These are phyloP conservation scores for Auriculariales sp. DNA, from an alignment of 768 basidiomycete species.

Conservation along the genomic window DNA sequence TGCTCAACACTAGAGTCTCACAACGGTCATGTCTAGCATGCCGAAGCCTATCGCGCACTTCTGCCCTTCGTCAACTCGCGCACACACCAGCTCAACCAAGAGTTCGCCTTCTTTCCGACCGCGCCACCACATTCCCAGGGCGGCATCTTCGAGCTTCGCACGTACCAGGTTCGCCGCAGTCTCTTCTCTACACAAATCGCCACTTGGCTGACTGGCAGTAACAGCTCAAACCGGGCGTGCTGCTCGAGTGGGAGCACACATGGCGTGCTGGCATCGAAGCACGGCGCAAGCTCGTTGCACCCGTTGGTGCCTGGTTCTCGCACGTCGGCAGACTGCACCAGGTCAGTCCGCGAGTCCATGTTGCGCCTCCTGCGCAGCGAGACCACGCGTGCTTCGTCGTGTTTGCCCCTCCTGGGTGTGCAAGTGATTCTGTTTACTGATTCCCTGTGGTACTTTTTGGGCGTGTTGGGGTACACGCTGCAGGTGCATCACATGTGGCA, in stretches of 20 bases:
- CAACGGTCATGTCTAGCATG: conserved; percentile 35
- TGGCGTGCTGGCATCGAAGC: conserved; percentile 96
- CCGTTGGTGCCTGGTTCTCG: conserved; percentile 86
- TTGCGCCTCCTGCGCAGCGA: too few species aligned
- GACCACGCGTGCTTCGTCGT: too few species aligned
- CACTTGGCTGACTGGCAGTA: not conserved
- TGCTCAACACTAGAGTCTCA: not conserved
- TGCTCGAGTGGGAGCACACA: conserved; percentile 89
- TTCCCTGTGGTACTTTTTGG: too few species aligned
- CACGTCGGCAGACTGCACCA: conserved; percentile 73
- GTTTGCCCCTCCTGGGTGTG: too few species aligned
- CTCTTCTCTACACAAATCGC: conserved; percentile 4
- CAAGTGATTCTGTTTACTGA: too few species aligned
- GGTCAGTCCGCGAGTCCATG: too few species aligned
- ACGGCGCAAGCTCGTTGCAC: conserved; percentile 70
- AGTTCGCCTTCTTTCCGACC: conserved; percentile 92
- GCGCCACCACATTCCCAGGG: conserved; percentile 76
- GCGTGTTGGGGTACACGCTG: too few species aligned
- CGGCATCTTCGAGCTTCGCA: conserved; percentile 86
- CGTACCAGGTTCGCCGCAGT: conserved; percentile 39
- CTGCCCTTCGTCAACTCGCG: conserved; percentile 64
- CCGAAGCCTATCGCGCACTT: conserved; percentile 53
- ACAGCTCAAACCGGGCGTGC: conserved; percentile 62
- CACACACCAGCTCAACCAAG: conserved; percentile 68
- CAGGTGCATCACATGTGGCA: conserved; percentile 99